phyloP scores from a whole-genome alignment of 139 green algal species.

The Chlorella sp. region DNA sequence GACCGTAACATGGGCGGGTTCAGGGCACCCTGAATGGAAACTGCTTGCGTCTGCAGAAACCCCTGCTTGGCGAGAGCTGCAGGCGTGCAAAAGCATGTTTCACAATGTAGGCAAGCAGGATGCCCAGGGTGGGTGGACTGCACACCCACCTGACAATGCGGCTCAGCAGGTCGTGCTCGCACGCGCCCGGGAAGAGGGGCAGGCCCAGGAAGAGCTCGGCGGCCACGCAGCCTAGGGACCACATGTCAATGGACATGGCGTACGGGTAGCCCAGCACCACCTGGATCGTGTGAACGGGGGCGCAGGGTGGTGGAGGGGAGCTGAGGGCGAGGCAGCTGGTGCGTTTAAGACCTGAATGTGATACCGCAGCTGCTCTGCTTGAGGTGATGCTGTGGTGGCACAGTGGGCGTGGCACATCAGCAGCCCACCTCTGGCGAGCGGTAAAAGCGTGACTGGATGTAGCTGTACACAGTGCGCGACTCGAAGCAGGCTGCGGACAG shows the following conservation, averaged over 20 bases:
- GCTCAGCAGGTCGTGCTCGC: constrained; percentile 92
- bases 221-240: constrained; percentile 39
- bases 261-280: constrained; percentile 50
- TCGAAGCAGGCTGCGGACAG: constrained; percentile 90
- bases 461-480: constrained; percentile 93
- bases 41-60: too few species aligned
- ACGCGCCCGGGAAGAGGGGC: constrained; percentile 95
- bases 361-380: too few species aligned
- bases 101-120: too few species aligned
- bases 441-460: constrained; percentile 98
- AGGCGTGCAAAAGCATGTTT: too few species aligned
- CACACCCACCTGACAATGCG: constrained; percentile 72
- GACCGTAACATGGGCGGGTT: too few species aligned
- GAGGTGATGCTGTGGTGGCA: too few species aligned
- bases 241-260: constrained; percentile 38
- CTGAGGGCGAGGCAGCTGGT: not conserved
- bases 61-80: too few species aligned
- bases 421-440: constrained; percentile 91
- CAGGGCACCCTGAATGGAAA: too few species aligned
- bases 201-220: constrained; percentile 62
- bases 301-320: not conserved
- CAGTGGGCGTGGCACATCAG: too few species aligned
- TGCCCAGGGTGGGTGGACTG: not conserved
- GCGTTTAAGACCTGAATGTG: too few species aligned
- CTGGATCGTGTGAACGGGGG: constrained; percentile 20